These are phyloP conservation scores for Citrus reticulata DNA, from an alignment of 345 rosid genomes.

Conservation along the genomic window DNA sequence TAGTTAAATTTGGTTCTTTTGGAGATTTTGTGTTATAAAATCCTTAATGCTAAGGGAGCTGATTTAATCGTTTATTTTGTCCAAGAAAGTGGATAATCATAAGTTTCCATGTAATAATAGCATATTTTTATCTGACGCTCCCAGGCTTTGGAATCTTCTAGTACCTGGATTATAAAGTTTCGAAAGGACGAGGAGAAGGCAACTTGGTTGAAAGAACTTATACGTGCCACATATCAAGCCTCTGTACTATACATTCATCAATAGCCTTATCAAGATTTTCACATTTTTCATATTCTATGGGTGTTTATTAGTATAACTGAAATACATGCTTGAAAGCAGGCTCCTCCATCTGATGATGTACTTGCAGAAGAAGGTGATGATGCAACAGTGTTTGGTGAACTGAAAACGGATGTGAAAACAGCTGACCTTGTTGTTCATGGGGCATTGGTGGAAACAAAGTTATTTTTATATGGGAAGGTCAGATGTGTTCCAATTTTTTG, in stretches of 20 bases:
- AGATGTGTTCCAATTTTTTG: constrained; percentile 23
- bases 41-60: not conserved
- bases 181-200: constrained; percentile 65
- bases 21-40: not conserved
- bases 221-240: constrained; percentile 92
- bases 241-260: constrained; percentile 50
- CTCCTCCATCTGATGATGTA: constrained; percentile 63
- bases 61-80: not conserved
- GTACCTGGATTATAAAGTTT: constrained; percentile 90
- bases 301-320: constrained; percentile 14
- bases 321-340: constrained; percentile 35
- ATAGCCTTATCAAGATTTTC: constrained; percentile 10
- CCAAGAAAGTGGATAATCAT: not conserved
- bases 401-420: constrained; percentile 41
- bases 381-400: constrained; percentile 33
- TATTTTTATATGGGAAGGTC: constrained; percentile 81
- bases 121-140: constrained; percentile 6
- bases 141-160: constrained; percentile 90
- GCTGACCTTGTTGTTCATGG: constrained; percentile 85
- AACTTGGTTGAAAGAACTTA: constrained; percentile 81
- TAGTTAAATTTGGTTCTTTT: not conserved
- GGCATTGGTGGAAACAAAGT: constrained; percentile 69
- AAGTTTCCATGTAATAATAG: not conserved
- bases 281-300: constrained; percentile 4
- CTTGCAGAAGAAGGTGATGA: constrained; percentile 51